These are phyloP conservation scores for Cornus suecica DNA, from an alignment of 148 eudicot genomes.

Conservation along the genomic window DNA sequence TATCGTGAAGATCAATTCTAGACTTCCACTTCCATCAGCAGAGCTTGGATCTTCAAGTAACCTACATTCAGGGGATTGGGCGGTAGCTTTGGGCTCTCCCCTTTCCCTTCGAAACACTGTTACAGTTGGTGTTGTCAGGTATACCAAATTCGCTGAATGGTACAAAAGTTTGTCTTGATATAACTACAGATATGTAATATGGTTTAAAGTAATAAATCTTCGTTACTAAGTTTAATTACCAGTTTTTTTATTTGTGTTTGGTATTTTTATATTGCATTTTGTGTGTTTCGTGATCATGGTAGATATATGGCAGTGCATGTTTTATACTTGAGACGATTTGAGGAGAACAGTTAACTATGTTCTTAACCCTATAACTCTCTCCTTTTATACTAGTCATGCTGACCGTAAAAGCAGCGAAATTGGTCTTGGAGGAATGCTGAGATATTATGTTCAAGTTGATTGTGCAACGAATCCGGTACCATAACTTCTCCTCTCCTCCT, in stretches of 20 bases:
- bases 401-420: constrained; percentile 84
- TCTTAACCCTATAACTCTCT: not conserved
- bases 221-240: too few species aligned
- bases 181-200: not conserved
- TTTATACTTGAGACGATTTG: not conserved
- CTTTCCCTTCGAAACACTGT: constrained; percentile 73
- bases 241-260: not conserved
- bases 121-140: constrained; percentile 87
- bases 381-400: constrained; percentile 44
- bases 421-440: constrained; percentile 80
- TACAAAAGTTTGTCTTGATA: not conserved
- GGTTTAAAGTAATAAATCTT: not conserved
- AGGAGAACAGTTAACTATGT: not conserved
- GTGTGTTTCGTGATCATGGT: not conserved
- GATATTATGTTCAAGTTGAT: constrained; percentile 74
- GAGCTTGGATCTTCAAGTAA: constrained; percentile 62
- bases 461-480: constrained; percentile 71
- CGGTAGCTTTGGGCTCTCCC: constrained; percentile 76
- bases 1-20: constrained; percentile 65
- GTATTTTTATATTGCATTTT: not conserved
- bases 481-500: not conserved
- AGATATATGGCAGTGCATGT: not conserved
- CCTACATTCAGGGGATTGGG: constrained; percentile 91
- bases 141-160: not conserved
- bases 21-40: constrained; percentile 71